A percentile compares a stretch with the other conserved stretches of the same genome.
Evolutionary conservation across 2,329 filamentous ascomycete genomes (phyloP).

Genomic region (Xylariales sp.): DNA sequence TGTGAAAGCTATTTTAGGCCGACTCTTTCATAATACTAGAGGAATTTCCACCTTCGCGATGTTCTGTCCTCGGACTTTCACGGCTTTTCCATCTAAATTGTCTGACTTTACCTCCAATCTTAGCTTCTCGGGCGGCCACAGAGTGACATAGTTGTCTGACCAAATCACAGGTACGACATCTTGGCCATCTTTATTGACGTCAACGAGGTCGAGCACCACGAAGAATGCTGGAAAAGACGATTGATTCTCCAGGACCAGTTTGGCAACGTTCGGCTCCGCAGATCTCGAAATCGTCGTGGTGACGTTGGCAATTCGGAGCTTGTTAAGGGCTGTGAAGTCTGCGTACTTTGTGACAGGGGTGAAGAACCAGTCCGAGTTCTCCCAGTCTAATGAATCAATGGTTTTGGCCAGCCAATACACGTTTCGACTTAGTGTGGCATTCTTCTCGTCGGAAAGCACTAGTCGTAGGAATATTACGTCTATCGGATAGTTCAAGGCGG

Average conservation of each 20-base stretch:
- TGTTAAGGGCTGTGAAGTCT: slow-evolving; percentile 40
- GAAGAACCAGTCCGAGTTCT: slow-evolving; percentile 51
- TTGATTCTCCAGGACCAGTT: slow-evolving; percentile 45
- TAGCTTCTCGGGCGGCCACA: slow-evolving; percentile 52
- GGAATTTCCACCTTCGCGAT: too few species aligned
- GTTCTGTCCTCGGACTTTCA: not conserved
- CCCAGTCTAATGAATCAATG: slow-evolving; percentile 50
- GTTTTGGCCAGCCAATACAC: slow-evolving; percentile 53
- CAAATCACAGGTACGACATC: slow-evolving; percentile 50
- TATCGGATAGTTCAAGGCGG: slow-evolving; percentile 26
- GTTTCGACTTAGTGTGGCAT: slow-evolving; percentile 44
- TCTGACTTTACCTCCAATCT: slow-evolving; percentile 27
- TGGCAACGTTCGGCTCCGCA: slow-evolving; percentile 9
- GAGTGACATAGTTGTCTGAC: slow-evolving; percentile 60
- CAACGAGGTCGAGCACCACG: slow-evolving; percentile 45
- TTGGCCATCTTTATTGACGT: slow-evolving; percentile 30
- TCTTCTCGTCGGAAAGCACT: slow-evolving; percentile 31
- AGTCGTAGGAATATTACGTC: slow-evolving; percentile 48
- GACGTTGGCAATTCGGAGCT: slow-evolving; percentile 26
- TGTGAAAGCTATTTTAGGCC: too few species aligned
- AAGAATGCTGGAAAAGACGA: slow-evolving; percentile 53
- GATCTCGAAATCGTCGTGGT: slow-evolving; percentile 3
- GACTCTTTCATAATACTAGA: too few species aligned
- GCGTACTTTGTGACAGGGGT: slow-evolving; percentile 51
- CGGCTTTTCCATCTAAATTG: not conserved